Percentiles rank a stretch among this genome's conserved stretches.
phyloP scores from a whole-genome alignment of 495 filamentous ascomycete genomes.

The Filosporella fistucella region DNA sequence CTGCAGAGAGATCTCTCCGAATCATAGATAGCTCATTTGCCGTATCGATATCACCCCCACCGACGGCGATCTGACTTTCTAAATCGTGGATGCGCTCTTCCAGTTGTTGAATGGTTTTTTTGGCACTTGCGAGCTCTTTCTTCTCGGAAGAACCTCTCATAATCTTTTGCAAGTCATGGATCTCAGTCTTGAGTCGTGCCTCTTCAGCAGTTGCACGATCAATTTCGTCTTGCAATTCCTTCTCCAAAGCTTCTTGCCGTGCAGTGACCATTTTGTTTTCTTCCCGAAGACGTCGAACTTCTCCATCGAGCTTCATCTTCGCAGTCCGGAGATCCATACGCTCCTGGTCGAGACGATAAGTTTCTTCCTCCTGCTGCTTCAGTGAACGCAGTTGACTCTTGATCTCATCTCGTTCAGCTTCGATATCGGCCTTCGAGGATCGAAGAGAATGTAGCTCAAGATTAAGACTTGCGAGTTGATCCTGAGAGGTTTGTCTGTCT shows the following conservation, averaged over 20 bases:
- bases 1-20: conserved; percentile 56
- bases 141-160: conserved; percentile 33
- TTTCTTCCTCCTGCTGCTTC: conserved; percentile 44
- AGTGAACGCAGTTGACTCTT: conserved; percentile 48
- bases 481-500: conserved; percentile 60
- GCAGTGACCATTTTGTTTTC: conserved; percentile 48
- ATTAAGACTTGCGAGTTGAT: conserved; percentile 55
- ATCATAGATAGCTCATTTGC: conserved; percentile 54
- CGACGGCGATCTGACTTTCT: conserved; percentile 35
- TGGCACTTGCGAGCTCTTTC: conserved; percentile 27
- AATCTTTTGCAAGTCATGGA: conserved; percentile 46
- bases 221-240: conserved; percentile 27
- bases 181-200: conserved; percentile 43
- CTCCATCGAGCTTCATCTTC: conserved; percentile 53
- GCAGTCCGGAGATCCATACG: conserved; percentile 56
- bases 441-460: conserved; percentile 56
- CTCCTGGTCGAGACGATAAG: conserved; percentile 56
- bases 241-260: conserved; percentile 40
- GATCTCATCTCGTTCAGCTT: conserved; percentile 62
- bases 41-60: conserved; percentile 30
- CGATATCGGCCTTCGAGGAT: conserved; percentile 43
- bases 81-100: conserved; percentile 55
- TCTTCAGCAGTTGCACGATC: conserved; percentile 47
- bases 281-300: conserved; percentile 52
- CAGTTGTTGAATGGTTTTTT: conserved; percentile 53